Evolutionary conservation across 2,329 filamentous ascomycete species (phyloP), one percentile per base, ranked within the genome.

Genomic region (Botryotinia narcissicola): DNA sequence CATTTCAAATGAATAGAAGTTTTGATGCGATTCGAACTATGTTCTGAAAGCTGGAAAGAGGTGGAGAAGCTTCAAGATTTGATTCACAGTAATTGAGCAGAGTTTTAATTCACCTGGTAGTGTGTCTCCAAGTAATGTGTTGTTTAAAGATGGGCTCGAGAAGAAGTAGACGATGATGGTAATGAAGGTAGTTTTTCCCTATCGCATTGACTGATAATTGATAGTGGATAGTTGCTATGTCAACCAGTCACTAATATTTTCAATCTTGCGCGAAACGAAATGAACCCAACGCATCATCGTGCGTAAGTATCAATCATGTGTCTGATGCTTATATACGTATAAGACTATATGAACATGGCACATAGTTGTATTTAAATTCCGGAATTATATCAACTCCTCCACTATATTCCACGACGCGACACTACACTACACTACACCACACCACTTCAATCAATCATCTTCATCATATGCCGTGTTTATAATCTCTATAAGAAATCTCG

Each of bases 1-100:
- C 80, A 81, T 81, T 32, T 3, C 77, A 46, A 20, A 40, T 64
- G 35, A 20, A 46, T 16, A 46, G 22, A 22, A 25, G n/a, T 51
- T 64, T 69, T 35, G 32, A 51, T 40, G 42, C 32, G 14, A 54
- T 32, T 25, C 44, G 63, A 20, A 40, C 60, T 6, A 35, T 29
- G 35, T 22, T 22, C 20, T n/a, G 25, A 18, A 20, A 37, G 48
- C n/a, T 29, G 42, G 29, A 29, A 18, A 37, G 60, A 57, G 42
- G 63, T 12, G 20, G n/a, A 25, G 14, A 54, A 18, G n/a, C 10
- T 40, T 22, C 16, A 54, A 54, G 16, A 35, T 22, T 54, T 8
- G 29, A 29, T 22, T 54, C 32, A 20, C 14, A 40, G 22, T 3
- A 16, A 40, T 4, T n/a, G 46, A 29, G 14, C 51, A 12, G 59